Base-by-base conservation (phyloP, 1,139 yeast species). In the Pichia terricola region DNA sequence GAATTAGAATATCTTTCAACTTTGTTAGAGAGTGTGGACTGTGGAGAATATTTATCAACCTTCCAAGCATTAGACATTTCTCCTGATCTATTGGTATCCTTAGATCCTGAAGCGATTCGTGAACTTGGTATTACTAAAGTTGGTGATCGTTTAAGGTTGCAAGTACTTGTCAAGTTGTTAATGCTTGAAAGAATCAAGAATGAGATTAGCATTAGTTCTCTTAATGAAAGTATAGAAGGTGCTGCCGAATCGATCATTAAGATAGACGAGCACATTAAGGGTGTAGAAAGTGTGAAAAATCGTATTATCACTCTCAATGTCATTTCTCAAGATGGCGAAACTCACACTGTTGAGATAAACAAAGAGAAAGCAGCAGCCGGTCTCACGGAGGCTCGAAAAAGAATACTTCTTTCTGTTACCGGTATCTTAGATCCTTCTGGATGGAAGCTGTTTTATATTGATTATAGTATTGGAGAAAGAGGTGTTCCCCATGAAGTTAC, bases 61-160 rank as follows among this genome's bases (percentile, higher is more conserved):
- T 53, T 60, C 48, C 58, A 54, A 35, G 63, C 66, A 8, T 63
- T 80, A 55, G 82, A 77, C 31, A 75, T 87, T 50, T 71, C 79
- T 0, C 63, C 72, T 38, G 84, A 78, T 40, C 64, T 86, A 5
- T 59, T 85, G 11, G 66, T 77, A 1, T 83, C 77, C 48, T 62
- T 88, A 41, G 96, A 87, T 56, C 70, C 75, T 35, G 69, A 65
- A n/a, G 75, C 88, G 1, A 69, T 91, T 45, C 73, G 72, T 44
- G 94, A 83, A 50, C 61, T 91, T 7, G 96, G 96, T 0, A 65
- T 91, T n/a, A 53, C 54, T 25, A 81, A 77, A 52, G 74, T 91
- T 8, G 97, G 97, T 0, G 97, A 91, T 60, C 67, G 96, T 33
- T 69, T 91, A 34, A 68, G 81, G 33, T 59, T 86, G 7, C 78